A percentile compares a stretch with the other conserved stretches of the same genome.
These are phyloP conservation scores for Sporisorium iseilematis-ciliati DNA, from an alignment of 1,284 basidiomycete genomes.

Conservation along the genomic window DNA sequence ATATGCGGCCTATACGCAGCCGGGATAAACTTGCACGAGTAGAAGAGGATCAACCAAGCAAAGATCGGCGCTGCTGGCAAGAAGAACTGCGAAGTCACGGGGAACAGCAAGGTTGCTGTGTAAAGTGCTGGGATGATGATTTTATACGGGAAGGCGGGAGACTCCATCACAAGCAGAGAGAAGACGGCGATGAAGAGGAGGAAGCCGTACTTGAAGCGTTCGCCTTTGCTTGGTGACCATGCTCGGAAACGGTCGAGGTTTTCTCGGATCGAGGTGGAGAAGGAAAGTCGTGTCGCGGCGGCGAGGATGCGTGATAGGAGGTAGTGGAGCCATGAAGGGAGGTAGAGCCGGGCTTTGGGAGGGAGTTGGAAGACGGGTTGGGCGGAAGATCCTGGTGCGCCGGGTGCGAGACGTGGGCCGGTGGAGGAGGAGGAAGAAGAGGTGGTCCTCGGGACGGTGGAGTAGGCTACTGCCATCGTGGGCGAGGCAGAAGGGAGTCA, in stretches of 20 bases:
- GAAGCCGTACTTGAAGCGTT: slow-evolving; percentile 65
- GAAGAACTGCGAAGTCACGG: slow-evolving; percentile 92
- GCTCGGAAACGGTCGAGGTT: slow-evolving; percentile 57
- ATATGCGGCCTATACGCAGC: slow-evolving; percentile 80
- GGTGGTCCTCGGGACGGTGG: slow-evolving; percentile 4
- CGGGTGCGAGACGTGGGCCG: slow-evolving; percentile 30
- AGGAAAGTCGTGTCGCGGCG: slow-evolving; percentile 60
- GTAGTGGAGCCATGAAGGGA: slow-evolving; percentile 53
- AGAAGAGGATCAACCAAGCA: slow-evolving; percentile 78
- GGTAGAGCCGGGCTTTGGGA: slow-evolving; percentile 41
- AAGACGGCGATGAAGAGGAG: slow-evolving; percentile 74
- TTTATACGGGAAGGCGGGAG: slow-evolving; percentile 79
- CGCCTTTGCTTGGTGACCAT: slow-evolving; percentile 52
- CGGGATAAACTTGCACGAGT: slow-evolving; percentile 87
- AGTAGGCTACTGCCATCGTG: slow-evolving; percentile 20
- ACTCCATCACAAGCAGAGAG: slow-evolving; percentile 82
- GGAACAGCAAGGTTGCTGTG: slow-evolving; percentile 79
- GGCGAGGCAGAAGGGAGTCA: neutral
- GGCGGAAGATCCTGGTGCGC: slow-evolving; percentile 21
- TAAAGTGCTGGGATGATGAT: slow-evolving; percentile 84
- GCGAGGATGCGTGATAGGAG: slow-evolving; percentile 59
- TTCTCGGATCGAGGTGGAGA: slow-evolving; percentile 60
- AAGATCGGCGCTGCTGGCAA: slow-evolving; percentile 88
- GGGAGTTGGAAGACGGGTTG: slow-evolving; percentile 34
- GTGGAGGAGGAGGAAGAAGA: neutral